Evolutionary conservation across 495 filamentous ascomycete species (phyloP).

Genomic region (Hyaloscypha variabilis): DNA sequence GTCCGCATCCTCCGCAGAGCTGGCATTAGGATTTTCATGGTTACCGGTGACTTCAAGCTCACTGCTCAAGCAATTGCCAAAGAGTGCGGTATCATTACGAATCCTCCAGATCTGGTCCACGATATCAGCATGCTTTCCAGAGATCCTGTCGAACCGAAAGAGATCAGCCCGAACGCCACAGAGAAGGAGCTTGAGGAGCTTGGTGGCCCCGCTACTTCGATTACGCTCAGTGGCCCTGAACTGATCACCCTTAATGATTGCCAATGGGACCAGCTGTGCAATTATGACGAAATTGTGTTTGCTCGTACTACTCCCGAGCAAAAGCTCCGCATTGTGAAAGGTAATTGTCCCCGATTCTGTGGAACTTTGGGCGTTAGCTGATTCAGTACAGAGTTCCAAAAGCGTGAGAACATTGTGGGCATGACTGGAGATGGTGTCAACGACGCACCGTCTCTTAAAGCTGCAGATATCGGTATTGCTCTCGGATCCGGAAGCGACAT

Average conservation of each 20-base stretch:
- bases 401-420: constrained; percentile 40
- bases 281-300: constrained; percentile 66
- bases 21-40: constrained; percentile 66
- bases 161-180: neutral
- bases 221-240: constrained; percentile 56
- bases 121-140: constrained; percentile 40
- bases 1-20: constrained; percentile 58
- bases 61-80: constrained; percentile 69
- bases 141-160: constrained; percentile 16
- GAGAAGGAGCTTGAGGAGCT: constrained; percentile 7
- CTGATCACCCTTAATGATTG: constrained; percentile 54
- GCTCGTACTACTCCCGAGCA: constrained; percentile 73
- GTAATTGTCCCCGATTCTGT: neutral
- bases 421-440: constrained; percentile 64
- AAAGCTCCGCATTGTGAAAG: constrained; percentile 68
- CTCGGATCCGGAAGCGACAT: constrained; percentile 55
- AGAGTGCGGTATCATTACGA: constrained; percentile 65
- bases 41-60: constrained; percentile 74
- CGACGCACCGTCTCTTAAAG: constrained; percentile 57
- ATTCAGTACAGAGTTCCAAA: constrained; percentile 51
- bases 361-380: neutral
- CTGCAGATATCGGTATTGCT: constrained; percentile 55
- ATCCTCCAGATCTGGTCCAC: constrained; percentile 36
- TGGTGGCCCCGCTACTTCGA: neutral
- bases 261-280: constrained; percentile 57